Evolutionary conservation across 805 yeast genomes (phyloP).

Genomic region (Saccharomycopsis fermentans): DNA sequence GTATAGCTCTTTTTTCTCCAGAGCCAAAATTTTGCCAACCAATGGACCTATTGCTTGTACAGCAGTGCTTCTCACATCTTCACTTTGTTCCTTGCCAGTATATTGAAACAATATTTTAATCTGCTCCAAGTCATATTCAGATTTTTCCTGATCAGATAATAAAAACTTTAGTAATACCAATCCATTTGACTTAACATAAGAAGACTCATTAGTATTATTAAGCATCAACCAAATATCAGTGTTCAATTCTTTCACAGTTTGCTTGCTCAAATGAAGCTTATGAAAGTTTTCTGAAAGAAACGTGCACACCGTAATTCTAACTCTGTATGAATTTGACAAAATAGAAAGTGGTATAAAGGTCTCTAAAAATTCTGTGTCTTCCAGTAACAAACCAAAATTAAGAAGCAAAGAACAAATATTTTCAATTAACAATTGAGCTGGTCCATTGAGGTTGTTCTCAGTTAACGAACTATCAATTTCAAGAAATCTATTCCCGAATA

Average conservation of each 20-base stretch:
- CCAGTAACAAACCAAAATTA: constrained; percentile 4
- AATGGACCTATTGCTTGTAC: constrained; percentile 44
- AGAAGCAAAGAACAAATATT: constrained; percentile 26
- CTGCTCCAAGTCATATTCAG: constrained; percentile 9
- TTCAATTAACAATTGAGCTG: constrained; percentile 38
- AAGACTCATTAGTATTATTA: constrained; percentile 26
- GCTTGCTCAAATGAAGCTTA: neutral
- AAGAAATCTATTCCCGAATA: constrained; percentile 1
- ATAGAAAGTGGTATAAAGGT: constrained; percentile 29
- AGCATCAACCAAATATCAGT: neutral
- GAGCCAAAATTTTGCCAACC: constrained; percentile 20
- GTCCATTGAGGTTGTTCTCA: constrained; percentile 32
- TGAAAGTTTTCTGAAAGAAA: constrained; percentile 21
- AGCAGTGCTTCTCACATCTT: constrained; percentile 38
- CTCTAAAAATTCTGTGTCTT: constrained; percentile 19
- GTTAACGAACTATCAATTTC: neutral
- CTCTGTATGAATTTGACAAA: constrained; percentile 33
- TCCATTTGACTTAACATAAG: constrained; percentile 35
- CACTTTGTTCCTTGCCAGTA: constrained; percentile 29
- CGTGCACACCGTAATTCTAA: constrained; percentile 33
- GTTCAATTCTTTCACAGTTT: neutral
- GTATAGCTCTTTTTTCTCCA: neutral
- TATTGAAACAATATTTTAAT: constrained; percentile 25
- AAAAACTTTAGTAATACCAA: constrained; percentile 26
- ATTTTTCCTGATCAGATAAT: neutral